phyloP scores from a whole-genome alignment of 352 stramenopile species.

The Phytophthora syringae region DNA sequence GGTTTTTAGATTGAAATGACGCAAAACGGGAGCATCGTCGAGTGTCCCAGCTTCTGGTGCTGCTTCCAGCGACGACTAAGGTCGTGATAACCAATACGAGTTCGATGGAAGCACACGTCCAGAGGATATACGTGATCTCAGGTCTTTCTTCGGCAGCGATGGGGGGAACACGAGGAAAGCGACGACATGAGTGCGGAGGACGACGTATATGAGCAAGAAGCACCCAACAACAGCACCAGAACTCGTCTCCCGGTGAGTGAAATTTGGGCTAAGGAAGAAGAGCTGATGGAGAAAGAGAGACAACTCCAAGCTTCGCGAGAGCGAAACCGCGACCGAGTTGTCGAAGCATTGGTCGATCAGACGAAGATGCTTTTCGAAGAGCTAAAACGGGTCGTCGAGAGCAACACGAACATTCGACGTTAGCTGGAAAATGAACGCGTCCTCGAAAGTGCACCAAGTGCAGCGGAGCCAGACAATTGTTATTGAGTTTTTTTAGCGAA shows the following conservation, averaged over 20 bases:
- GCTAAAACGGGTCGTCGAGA: background rate
- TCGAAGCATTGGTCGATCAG: background rate
- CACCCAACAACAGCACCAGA: background rate
- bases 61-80: background rate
- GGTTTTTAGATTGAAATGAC: background rate
- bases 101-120: too few relatives aligned
- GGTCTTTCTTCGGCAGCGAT: background rate
- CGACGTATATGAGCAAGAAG: background rate
- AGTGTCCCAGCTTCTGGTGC: background rate
- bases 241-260: conserved; percentile 1
- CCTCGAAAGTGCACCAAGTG: too few relatives aligned
- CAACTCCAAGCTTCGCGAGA: background rate
- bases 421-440: too few relatives aligned
- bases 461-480: too few relatives aligned
- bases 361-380: conserved; percentile 1
- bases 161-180: background rate
- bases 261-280: conserved; percentile 4
- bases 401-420: background rate
- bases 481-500: too few relatives aligned
- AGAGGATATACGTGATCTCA: background rate
- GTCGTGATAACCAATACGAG: background rate
- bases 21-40: background rate
- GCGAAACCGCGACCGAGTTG: background rate
- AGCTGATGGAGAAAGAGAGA: conserved; percentile 7
- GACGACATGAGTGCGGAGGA: background rate